Conservation (phyloP, 2,329 filamentous ascomycete genomes). For the Tolypocladium inflatum region DNA sequence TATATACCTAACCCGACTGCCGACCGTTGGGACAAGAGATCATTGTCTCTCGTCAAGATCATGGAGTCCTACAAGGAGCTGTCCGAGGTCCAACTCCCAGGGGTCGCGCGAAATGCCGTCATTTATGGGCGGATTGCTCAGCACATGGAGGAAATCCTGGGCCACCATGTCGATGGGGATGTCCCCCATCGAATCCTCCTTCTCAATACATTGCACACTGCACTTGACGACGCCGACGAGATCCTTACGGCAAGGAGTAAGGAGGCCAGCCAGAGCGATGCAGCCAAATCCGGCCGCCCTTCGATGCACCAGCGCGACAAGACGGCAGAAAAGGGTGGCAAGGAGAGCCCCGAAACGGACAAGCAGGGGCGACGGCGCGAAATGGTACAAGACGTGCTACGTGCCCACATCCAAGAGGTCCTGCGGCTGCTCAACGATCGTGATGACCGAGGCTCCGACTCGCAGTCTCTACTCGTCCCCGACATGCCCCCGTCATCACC, state of each 20-base stretch:
- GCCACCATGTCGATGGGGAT: conserved; percentile 11
- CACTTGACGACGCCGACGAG: conserved; percentile 31
- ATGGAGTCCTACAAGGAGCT: conserved; percentile 27
- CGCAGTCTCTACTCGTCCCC: conserved; percentile 10
- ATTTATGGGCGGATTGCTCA: conserved; percentile 14
- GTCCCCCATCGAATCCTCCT: conserved; percentile 19
- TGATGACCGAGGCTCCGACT: conserved; percentile 18
- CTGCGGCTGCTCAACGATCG: conserved; percentile 33
- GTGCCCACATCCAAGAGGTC: conserved; percentile 40
- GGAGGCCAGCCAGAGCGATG: not conserved
- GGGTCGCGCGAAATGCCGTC: conserved; percentile 8
- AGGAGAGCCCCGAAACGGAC: not conserved
- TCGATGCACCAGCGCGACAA: not conserved
- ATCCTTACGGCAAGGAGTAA: conserved; percentile 26
- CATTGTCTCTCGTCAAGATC: conserved; percentile 32
- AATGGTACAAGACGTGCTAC: conserved; percentile 34
- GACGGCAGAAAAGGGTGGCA: not conserved
- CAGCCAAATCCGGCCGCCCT: not conserved
- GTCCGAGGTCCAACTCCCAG: conserved; percentile 13
- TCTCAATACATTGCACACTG: conserved; percentile 28
- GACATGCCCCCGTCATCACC: conserved; percentile 9
- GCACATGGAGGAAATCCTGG: conserved; percentile 15
- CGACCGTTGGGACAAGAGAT: conserved; percentile 42
- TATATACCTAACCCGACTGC: conserved; percentile 48
- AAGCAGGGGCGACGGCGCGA: conserved; percentile 17